A percentile compares a stretch with the other conserved stretches of the same genome.
phyloP scores from a whole-genome alignment of 228 moss, liverwort and hornwort genomes.

The Sphagnum magellanicum region DNA sequence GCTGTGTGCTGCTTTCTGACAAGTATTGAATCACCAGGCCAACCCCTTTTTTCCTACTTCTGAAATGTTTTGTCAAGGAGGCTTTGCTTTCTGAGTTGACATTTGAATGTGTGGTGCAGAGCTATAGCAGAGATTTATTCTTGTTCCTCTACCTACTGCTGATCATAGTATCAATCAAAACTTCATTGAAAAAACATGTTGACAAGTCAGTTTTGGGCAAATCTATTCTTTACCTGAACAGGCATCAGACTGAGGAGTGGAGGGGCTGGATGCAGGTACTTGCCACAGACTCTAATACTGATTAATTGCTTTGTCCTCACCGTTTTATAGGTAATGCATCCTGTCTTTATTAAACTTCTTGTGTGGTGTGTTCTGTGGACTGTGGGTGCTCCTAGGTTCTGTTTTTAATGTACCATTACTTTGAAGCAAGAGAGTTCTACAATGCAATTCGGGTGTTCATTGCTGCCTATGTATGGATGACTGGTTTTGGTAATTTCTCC shows the following conservation, averaged over 20 bases:
- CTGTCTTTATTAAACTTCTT: no score
- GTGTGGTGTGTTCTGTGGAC: no score
- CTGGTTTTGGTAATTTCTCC: conserved; percentile 95
- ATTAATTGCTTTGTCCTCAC: no score
- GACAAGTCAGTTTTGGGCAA: conserved; percentile 55
- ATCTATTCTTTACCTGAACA: conserved; percentile 76
- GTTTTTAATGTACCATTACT: conserved; percentile 97
- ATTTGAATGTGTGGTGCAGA: conserved; percentile 36
- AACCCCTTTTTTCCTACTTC: background rate
- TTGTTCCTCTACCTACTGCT: conserved; percentile 78
- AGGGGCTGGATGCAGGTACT: conserved; percentile 99
- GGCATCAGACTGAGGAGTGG: conserved; percentile 99
- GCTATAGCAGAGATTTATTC: conserved; percentile 89
- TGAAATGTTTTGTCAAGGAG: background rate
- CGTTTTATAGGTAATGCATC: no score
- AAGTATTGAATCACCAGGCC: background rate
- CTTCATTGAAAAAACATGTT: conserved; percentile 83
- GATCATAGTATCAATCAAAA: conserved; percentile 58
- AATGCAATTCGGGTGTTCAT: conserved; percentile 98
- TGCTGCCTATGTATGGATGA: conserved; percentile 96
- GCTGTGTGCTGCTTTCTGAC: background rate
- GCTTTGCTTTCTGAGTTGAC: background rate
- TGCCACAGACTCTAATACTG: background rate
- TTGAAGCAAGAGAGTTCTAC: conserved; percentile 85
- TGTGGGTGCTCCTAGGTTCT: conserved; percentile 47